phyloP scores from a whole-genome alignment of 768 basidiomycete genomes.

The Mycena amicta region DNA sequence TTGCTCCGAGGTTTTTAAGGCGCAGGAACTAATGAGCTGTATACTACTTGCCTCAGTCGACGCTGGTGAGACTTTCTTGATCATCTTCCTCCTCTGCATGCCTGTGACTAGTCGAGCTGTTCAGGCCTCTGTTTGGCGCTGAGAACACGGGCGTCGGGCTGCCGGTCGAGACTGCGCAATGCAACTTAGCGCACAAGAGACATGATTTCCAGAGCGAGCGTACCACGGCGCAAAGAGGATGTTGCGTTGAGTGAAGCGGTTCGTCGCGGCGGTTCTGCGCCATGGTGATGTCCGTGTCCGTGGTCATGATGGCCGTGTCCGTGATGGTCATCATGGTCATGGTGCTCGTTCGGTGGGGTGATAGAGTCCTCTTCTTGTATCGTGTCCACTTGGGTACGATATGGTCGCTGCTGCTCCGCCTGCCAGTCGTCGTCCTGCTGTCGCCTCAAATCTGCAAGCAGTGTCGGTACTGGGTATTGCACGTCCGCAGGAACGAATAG shows the following conservation, averaged over 20 bases:
- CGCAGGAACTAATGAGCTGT: not conserved
- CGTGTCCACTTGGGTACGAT: slow-evolving; percentile 8
- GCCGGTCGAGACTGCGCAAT: slow-evolving; percentile 10
- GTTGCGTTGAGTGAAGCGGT: slow-evolving; percentile 12
- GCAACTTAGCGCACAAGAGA: slow-evolving; percentile 10
- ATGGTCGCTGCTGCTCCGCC: slow-evolving; percentile 17
- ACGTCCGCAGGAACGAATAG: slow-evolving; percentile 76
- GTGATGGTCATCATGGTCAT: slow-evolving; percentile 8
- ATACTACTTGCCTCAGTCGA: slow-evolving; percentile 33
- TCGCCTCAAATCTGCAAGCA: slow-evolving; percentile 32
- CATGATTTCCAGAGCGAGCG: slow-evolving; percentile 15
- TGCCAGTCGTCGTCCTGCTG: slow-evolving; percentile 32
- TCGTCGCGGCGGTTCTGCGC: slow-evolving; percentile 14
- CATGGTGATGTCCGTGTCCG: not conserved
- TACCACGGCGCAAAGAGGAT: slow-evolving; percentile 22
- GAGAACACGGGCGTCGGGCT: slow-evolving; percentile 21
- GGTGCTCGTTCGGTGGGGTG: slow-evolving; percentile 3
- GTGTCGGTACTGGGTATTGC: slow-evolving; percentile 25
- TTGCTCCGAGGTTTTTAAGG: not conserved
- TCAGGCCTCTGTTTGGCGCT: slow-evolving; percentile 7
- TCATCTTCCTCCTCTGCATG: slow-evolving; percentile 42
- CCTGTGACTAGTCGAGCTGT: not conserved
- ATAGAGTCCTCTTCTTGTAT: slow-evolving; percentile 19
- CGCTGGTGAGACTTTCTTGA: slow-evolving; percentile 53
- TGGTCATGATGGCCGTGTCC: slow-evolving; percentile 11